A percentile compares a stretch with the other conserved stretches of the same genome.
phyloP scores from a whole-genome alignment of 1,284 basidiomycete genomes.

The Cerioporus squamosus region DNA sequence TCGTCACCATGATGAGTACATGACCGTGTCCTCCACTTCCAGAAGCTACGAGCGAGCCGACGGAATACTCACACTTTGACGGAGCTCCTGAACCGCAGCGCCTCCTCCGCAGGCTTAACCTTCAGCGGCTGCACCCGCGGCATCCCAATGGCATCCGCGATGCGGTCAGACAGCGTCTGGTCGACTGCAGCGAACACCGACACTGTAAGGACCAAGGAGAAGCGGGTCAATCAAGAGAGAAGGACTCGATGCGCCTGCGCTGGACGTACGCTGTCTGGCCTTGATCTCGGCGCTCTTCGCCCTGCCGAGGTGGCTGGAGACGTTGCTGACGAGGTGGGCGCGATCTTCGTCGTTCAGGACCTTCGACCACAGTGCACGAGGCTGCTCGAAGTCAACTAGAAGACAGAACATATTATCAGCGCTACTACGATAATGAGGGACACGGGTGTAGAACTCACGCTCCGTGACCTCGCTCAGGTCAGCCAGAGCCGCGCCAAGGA shows the following conservation, averaged over 20 bases:
- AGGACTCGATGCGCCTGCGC: no score
- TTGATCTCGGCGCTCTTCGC: constrained; percentile 72
- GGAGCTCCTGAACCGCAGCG: no score
- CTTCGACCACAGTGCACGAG: no score
- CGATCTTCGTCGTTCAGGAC: no score
- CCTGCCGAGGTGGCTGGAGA: constrained; percentile 71
- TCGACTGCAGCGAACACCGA: constrained; percentile 81
- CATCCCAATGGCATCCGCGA: constrained; percentile 73
- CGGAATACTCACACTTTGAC: no score
- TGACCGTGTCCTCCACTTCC: no score
- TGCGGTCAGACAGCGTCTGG: constrained; percentile 68
- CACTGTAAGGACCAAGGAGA: constrained; percentile 45
- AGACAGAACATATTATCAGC: no score
- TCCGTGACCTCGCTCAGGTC: constrained; percentile 81
- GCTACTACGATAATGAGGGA: no score
- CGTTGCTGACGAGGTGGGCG: constrained; percentile 70
- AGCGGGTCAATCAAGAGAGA: no score
- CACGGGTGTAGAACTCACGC: constrained; percentile 47
- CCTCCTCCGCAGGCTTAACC: constrained; percentile 61
- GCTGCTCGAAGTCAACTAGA: no score
- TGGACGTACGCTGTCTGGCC: constrained; percentile 63
- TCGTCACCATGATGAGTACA: no score
- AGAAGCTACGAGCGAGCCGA: no score
- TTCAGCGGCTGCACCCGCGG: constrained; percentile 59
- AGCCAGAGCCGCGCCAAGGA: constrained; percentile 70